phyloP scores from a whole-genome alignment of 1,284 basidiomycete species.

The Puccinia horiana region DNA sequence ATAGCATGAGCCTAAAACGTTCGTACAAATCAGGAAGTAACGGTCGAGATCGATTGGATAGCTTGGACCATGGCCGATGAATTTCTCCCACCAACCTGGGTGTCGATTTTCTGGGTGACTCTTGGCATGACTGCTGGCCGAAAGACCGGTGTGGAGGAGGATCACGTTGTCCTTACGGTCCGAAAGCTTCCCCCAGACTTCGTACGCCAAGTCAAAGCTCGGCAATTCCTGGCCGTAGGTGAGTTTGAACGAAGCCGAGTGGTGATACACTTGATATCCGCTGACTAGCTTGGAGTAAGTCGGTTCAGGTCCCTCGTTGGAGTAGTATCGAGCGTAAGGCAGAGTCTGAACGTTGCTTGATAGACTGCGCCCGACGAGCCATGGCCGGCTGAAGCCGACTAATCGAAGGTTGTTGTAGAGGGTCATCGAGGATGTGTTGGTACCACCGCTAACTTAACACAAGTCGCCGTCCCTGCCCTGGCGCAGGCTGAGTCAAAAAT shows the following conservation, averaged over 20 bases:
- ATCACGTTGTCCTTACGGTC: conserved; percentile 80
- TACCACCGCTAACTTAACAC: too few relatives aligned
- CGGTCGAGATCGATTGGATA: conserved; percentile 83
- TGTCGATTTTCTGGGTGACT: conserved; percentile 75
- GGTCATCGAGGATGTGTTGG: too few relatives aligned
- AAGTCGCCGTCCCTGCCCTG: too few relatives aligned
- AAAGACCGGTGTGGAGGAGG: conserved; percentile 93
- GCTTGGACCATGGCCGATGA: conserved; percentile 84
- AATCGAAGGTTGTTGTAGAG: too few relatives aligned
- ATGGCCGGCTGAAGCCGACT: too few relatives aligned
- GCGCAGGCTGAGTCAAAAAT: too few relatives aligned
- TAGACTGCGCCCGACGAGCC: too few relatives aligned
- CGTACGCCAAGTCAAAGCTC: conserved; percentile 85
- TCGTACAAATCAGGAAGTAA: conserved; percentile 94
- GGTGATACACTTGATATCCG: conserved; percentile 58
- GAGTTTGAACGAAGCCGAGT: conserved; percentile 67
- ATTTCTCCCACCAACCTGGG: conserved; percentile 97
- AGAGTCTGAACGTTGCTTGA: too few relatives aligned
- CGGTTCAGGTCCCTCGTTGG: conserved; percentile 59
- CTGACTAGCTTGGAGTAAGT: conserved; percentile 60
- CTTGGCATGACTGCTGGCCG: conserved; percentile 92
- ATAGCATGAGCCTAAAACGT: conserved; percentile 96
- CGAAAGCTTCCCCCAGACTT: conserved; percentile 92
- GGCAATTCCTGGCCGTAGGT: conserved; percentile 74
- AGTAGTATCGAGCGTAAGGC: background rate